Percentiles rank a stretch among this genome's conserved stretches.
These are phyloP conservation scores for Chenopodium album DNA, from an alignment of 148 eudicot species.

Conservation along the genomic window DNA sequence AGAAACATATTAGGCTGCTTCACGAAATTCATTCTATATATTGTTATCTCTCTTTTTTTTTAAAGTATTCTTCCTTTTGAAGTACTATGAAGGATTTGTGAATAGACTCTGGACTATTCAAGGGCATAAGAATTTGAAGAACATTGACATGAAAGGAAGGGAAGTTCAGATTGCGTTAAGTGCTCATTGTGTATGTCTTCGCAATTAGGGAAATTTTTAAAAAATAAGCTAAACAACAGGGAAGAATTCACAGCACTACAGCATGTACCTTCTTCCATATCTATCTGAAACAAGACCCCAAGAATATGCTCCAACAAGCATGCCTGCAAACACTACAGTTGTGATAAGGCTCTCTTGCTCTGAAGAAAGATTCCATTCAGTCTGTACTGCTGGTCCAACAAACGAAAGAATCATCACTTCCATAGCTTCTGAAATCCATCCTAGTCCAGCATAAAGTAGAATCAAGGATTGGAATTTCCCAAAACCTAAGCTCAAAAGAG, in stretches of 20 bases:
- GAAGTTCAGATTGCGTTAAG: background rate
- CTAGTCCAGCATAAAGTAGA: constrained; percentile 34
- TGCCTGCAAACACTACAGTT: constrained; percentile 35
- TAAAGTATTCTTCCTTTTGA: background rate
- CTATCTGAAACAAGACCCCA: constrained; percentile 38
- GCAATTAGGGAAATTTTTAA: background rate
- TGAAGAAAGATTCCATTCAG: constrained; percentile 25
- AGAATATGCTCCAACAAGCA: constrained; percentile 35
- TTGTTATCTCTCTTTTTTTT: background rate
- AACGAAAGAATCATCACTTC: constrained; percentile 40
- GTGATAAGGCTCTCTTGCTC: constrained; percentile 34
- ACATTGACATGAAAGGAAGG: background rate
- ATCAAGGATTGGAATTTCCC: constrained; percentile 30
- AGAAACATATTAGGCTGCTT: background rate
- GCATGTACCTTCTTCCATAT: constrained; percentile 28
- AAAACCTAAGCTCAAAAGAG: constrained; percentile 25
- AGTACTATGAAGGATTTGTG: background rate
- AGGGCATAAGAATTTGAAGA: background rate
- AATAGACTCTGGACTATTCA: background rate
- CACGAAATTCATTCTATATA: background rate
- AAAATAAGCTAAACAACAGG: background rate
- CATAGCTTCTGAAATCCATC: constrained; percentile 39
- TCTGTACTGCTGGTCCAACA: constrained; percentile 34
- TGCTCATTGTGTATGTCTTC: background rate
- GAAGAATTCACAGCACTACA: background rate